Base-by-base conservation (phyloP, 176 grass and related monocot species). In the Hordeum marinum region DNA sequence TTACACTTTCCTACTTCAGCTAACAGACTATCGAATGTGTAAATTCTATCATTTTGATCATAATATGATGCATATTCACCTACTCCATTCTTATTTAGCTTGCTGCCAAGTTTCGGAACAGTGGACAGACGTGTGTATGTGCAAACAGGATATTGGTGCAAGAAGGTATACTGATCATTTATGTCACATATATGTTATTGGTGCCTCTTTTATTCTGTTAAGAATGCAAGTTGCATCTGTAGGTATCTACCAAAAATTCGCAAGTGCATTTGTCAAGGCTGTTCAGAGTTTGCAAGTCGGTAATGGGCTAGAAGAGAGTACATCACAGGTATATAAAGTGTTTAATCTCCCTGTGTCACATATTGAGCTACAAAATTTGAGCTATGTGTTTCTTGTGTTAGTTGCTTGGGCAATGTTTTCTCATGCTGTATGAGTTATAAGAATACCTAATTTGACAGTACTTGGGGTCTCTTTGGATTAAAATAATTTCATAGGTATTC, bases 111-210 rank as follows among this genome's bases (percentile, higher is more conserved):
- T 98, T 94, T 68, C 90, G 96, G 29, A 98, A 98, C 86, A 98
- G 93, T 66, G 93, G 96, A 73, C 96, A 98, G 71, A 96, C 93
- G 9, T 98, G 96, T 79, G 93, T 98, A 79, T 98, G 96, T 88
- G 96, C 90, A 92, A 98, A 96, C 84, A 92, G 93, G 88, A 90
- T 98, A 87, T 86, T 98, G 81, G 96, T 98, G 73, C 96, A 98
- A 91, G 93, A 98, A 98, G 96, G 96, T 96, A 89, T 15, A 52
- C 10, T 74, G 26, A 27, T 52, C 32, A 79, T 58, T 24, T 86
- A 35, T 90, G 6, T 37, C 62, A 79, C 82, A 60, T 65, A 25
- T 18, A 77, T 87, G 39, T 78, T 68, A 15, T 57, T 63, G 39
- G 50, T 60, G 60, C 24, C 36, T 87, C 36, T 37, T 87, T 81